Conservation (phyloP, 2,329 filamentous ascomycete species). For the Penicillium crustosum region DNA sequence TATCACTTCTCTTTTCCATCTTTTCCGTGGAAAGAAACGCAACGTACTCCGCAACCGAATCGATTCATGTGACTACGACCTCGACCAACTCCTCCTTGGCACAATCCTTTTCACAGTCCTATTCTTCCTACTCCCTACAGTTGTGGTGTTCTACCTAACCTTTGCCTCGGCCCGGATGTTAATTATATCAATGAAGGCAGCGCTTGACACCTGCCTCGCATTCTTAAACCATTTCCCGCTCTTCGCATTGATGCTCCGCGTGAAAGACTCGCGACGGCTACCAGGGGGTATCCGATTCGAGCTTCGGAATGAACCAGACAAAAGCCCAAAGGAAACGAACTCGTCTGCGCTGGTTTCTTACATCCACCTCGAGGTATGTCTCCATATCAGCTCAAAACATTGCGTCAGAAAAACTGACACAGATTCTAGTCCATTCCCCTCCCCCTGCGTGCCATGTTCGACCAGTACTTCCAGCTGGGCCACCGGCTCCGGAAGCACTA, state of each 20-base stretch:
- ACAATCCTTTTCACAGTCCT: constrained; percentile 95
- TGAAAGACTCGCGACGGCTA: constrained; percentile 87
- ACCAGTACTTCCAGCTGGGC: constrained; percentile 94
- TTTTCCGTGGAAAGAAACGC: constrained; percentile 97
- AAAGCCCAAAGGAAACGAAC: constrained; percentile 33
- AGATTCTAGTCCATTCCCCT: constrained; percentile 73
- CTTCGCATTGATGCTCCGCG: constrained; percentile 91
- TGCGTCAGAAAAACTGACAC: constrained; percentile 14
- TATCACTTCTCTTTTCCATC: constrained; percentile 93
- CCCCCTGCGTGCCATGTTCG: constrained; percentile 88
- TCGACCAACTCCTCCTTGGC: constrained; percentile 92
- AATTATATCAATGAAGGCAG: constrained; percentile 89
- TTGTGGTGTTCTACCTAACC: constrained; percentile 94
- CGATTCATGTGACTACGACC: constrained; percentile 96
- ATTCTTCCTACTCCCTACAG: constrained; percentile 91
- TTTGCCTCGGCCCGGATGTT: constrained; percentile 93
- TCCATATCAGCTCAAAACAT: background rate
- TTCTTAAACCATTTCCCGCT: constrained; percentile 97
- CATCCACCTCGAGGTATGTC: constrained; percentile 75
- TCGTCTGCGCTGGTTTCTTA: constrained; percentile 67
- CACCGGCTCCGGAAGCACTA: constrained; percentile 94
- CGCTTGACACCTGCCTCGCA: constrained; percentile 85
- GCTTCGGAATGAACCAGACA: constrained; percentile 69
- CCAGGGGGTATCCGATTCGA: constrained; percentile 93
- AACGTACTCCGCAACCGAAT: constrained; percentile 97